phyloP scores from a whole-genome alignment of 106 monocot species.

The Ottelia alismoides region DNA sequence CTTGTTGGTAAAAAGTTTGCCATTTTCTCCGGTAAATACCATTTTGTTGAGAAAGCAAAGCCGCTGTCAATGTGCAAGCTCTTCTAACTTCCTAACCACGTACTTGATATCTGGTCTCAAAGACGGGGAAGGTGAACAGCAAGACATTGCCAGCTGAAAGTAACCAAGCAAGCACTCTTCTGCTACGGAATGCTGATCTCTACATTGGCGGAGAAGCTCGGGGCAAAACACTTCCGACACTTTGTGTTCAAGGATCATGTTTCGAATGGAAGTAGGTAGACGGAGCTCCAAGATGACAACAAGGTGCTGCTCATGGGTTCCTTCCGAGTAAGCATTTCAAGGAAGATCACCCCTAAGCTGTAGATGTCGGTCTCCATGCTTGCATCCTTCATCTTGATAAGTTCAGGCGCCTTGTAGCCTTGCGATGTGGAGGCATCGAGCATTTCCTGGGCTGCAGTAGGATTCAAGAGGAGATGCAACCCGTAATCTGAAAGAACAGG shows the following conservation, averaged over 20 bases:
- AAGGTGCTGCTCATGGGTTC: constrained; percentile 25
- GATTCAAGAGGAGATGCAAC: constrained; percentile 61
- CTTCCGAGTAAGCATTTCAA: constrained; percentile 71
- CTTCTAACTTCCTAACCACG: constrained; percentile 50
- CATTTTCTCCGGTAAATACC: no score
- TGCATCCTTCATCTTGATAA: constrained; percentile 79
- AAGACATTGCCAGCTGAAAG: constrained; percentile 71
- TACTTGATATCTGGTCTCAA: constrained; percentile 65
- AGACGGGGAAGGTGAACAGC: constrained; percentile 70
- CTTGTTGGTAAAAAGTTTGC: no score
- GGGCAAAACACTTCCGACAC: constrained; percentile 42
- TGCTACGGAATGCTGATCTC: constrained; percentile 6
- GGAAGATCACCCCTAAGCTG: constrained; percentile 75
- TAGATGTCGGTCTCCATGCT: constrained; percentile 62
- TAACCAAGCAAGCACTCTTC: constrained; percentile 40
- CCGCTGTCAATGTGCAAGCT: constrained; percentile 11
- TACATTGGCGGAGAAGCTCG: constrained; percentile 20
- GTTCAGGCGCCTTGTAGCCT: constrained; percentile 88
- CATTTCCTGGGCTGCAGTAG: constrained; percentile 60
- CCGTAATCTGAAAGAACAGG: constrained; percentile 83
- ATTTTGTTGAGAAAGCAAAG: no score
- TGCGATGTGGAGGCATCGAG: constrained; percentile 47
- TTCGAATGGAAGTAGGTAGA: constrained; percentile 35
- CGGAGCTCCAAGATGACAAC: constrained; percentile 30
- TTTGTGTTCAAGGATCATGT: constrained; percentile 57